Evolutionary conservation across 441 rosid genomes (phyloP).

Genomic region (Erodium moschatum): DNA sequence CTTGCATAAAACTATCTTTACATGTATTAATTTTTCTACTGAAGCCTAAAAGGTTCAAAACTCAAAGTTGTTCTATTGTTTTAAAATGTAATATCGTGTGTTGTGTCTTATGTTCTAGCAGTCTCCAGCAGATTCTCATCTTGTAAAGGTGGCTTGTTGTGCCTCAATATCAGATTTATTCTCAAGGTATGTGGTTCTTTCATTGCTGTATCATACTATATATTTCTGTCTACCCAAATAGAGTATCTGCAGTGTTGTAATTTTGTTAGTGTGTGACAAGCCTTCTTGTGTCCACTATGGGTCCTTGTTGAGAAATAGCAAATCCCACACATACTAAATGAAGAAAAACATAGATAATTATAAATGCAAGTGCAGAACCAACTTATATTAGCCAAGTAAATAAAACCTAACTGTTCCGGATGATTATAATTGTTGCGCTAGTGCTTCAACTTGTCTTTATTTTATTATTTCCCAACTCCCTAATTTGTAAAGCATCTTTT

Average conservation of each 20-base stretch:
- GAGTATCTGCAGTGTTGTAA: not conserved
- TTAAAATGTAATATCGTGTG: not conserved
- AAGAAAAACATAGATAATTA: not conserved
- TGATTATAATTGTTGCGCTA: not conserved
- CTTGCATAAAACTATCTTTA: constrained; percentile 7
- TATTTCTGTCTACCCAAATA: not conserved
- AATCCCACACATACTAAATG: not conserved
- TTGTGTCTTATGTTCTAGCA: constrained; percentile 28
- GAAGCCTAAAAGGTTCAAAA: not conserved
- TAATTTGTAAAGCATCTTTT: constrained; percentile 6
- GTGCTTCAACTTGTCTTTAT: not conserved
- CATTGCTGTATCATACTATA: not conserved
- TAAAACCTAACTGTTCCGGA: not conserved
- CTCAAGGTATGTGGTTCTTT: constrained; percentile 37
- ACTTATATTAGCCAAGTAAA: not conserved
- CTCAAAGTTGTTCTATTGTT: not conserved
- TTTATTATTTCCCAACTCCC: not conserved
- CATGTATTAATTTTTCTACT: not conserved
- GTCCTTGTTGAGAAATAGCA: not conserved
- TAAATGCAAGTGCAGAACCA: not conserved
- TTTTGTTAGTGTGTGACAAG: not conserved
- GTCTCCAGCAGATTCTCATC: constrained; percentile 56
- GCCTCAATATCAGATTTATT: constrained; percentile 58
- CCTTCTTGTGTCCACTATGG: not conserved
- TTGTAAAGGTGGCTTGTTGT: constrained; percentile 73